Base-by-base conservation (phyloP, 129 eudicot genomes). In the Flaveria sonorensis region DNA sequence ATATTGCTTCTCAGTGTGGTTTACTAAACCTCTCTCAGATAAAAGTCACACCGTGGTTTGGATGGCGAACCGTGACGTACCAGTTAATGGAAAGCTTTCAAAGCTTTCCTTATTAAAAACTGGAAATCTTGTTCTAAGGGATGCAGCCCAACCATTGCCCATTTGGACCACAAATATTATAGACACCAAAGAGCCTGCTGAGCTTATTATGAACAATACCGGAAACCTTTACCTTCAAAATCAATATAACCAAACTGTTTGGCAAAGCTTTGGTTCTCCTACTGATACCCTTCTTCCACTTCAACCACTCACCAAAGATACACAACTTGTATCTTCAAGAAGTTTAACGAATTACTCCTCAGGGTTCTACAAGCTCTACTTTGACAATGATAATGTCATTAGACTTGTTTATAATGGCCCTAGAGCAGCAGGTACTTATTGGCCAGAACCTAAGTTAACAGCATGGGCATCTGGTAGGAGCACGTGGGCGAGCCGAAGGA, bases 221-320 rank as follows among this genome's bases (percentile, higher is more conserved):
- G 89, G 89, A 21, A 85, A 83, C 79, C 87, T 88, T 66, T 77
- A 70, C 21, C 85, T 87, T 9, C 59, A 26, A 39, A 72, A 59
- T 62, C 32, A 56, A 3, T 40, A 77, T 16, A 53, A 36, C 57
- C 47, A 63, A 24, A 63, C 47, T 30, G 24, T 88, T 2, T 88
- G 92, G 92, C 88, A 88, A 76, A 88, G 92, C 61, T 88, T 85
- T 60, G 79, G 73, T 60, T 81, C 53, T 0, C 89, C 92, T 5
- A 88, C 89, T 1, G 61, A 86, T 19, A 88, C 89, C 19, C 88
- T 88, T 80, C 88, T 88, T 72, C 89, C 92, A 14, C 47, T 24
- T 18, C 89, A 88, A 71, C 78, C 7, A 19, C 70, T 88, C 2
- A 88, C 85, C 0, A 75, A 74, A 63, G 55, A 71, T 20, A 42